Percentiles rank a stretch among this genome's conserved stretches.
Evolutionary conservation across 352 stramenopile genomes (phyloP).

Genomic region (Pythium plurisporium): DNA sequence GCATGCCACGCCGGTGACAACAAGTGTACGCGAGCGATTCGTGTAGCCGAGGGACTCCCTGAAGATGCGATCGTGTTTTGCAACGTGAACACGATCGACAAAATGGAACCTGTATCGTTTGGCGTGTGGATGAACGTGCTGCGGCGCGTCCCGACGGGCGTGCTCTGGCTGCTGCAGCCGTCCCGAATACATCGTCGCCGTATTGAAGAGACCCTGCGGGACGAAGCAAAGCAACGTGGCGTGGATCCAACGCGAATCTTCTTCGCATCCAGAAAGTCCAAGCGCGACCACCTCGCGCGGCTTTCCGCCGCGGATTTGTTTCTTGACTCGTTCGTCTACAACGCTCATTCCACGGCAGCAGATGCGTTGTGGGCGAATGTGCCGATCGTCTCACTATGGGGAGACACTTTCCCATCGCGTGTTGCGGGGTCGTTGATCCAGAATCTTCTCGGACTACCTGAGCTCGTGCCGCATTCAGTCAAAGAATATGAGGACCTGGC

Average conservation of each 20-base stretch:
- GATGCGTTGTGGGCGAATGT: slow-evolving; percentile 91
- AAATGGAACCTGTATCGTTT: slow-evolving; percentile 92
- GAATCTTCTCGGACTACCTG: slow-evolving; percentile 65
- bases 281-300: slow-evolving; percentile 89
- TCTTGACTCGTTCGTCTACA: slow-evolving; percentile 89
- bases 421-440: slow-evolving; percentile 86
- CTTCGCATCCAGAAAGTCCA: slow-evolving; percentile 84
- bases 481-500: slow-evolving; percentile 91
- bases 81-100: slow-evolving; percentile 95
- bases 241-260: slow-evolving; percentile 63
- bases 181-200: too few species aligned
- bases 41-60: slow-evolving; percentile 83
- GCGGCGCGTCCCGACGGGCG: slow-evolving; percentile 85
- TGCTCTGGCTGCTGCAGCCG: slow-evolving; percentile 91
- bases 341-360: slow-evolving; percentile 89
- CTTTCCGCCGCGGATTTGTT: slow-evolving; percentile 90
- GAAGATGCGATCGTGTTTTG: slow-evolving; percentile 94
- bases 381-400: slow-evolving; percentile 88
- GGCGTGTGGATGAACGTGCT: slow-evolving; percentile 92
- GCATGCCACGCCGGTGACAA: slow-evolving; percentile 76
- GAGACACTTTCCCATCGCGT: slow-evolving; percentile 88
- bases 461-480: slow-evolving; percentile 71
- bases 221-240: slow-evolving; percentile 69
- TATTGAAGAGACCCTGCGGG: slow-evolving; percentile 81
- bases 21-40: slow-evolving; percentile 73